Evolutionary conservation across 2,329 filamentous ascomycete species (phyloP), one percentile per base, ranked within the genome.

Genomic region (Aspergillus luchuensis): DNA sequence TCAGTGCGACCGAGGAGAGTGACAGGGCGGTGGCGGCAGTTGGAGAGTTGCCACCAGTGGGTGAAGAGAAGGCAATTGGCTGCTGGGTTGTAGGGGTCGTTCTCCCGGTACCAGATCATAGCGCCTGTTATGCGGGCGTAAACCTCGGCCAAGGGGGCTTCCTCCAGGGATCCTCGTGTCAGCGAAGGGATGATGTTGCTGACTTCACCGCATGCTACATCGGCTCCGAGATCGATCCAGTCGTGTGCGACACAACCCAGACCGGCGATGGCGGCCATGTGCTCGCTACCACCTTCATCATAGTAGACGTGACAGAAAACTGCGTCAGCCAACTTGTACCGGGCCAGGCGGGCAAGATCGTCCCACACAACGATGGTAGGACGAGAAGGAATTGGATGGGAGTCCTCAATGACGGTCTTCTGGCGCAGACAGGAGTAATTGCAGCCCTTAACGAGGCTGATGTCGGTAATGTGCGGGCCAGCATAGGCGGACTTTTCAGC

Each of bases 1-100:
- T 52, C 49, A 11, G 49, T 52, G n/a, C 49, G 49, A n/a, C 30
- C 30, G n/a, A 52, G 49, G 49, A 52, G 49, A 17, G 49, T 52
- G 17, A 52, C 21, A 28, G 49, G 49, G 5, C 49, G 49, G 30
- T 52, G 49, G n/a, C 49, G 49, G 17, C 49, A 52, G 25, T 52
- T 52, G 30, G 49, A 28, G 30, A 52, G 49, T 5, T 52, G 49
- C 49, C 49, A 52, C 30, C 49, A 52, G 30, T 52, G 49, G n/a
- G 49, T 52, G 49, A 36, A 52, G 49, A 52, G 49, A 15, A 52
- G 17, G 49, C 49, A 52, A 5, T 36, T 5, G 10, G 49, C 49
- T 4, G 49, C 49, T 7, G 49, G 49, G 19, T 52, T 52, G 8
- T 52, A 19, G 4, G 49, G 30, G 13, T 52, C 30, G 17, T 52